phyloP scores from a whole-genome alignment of 139 green algal genomes.

The Chlorella sorokiniana region DNA sequence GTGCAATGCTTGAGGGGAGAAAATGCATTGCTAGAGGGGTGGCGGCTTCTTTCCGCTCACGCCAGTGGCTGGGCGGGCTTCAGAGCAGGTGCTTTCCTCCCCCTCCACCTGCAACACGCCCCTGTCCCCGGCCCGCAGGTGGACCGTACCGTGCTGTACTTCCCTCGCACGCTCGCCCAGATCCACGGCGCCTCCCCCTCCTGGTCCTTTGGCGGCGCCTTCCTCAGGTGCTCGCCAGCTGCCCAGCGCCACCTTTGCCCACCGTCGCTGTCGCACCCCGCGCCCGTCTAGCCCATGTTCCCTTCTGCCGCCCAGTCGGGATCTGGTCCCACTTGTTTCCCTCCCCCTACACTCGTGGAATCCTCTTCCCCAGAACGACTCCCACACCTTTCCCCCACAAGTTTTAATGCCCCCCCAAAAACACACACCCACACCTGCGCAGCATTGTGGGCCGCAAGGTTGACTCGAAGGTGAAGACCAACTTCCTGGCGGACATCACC shows the following conservation, averaged over 20 bases:
- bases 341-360: neutral
- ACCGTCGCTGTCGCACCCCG: no score
- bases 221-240: constrained; percentile 4
- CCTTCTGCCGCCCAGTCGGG: no score
- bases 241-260: no score
- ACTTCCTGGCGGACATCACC: constrained; percentile 6
- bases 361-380: neutral
- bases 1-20: no score
- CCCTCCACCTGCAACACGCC: neutral
- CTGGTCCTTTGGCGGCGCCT: constrained; percentile 18
- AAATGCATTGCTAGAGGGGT: no score
- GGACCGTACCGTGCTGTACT: neutral
- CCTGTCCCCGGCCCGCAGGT: neutral
- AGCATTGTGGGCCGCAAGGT: constrained; percentile 22
- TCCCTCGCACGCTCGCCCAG: constrained; percentile 9
- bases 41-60: neutral
- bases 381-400: neutral
- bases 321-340: neutral
- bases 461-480: neutral
- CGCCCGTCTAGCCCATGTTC: no score
- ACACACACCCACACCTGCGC: neutral
- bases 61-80: neutral
- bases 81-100: neutral
- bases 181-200: neutral
- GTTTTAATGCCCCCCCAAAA: neutral